These are phyloP conservation scores for Hordeum pubiflorum DNA, from an alignment of 202 grass and related monocot species.

Conservation along the genomic window DNA sequence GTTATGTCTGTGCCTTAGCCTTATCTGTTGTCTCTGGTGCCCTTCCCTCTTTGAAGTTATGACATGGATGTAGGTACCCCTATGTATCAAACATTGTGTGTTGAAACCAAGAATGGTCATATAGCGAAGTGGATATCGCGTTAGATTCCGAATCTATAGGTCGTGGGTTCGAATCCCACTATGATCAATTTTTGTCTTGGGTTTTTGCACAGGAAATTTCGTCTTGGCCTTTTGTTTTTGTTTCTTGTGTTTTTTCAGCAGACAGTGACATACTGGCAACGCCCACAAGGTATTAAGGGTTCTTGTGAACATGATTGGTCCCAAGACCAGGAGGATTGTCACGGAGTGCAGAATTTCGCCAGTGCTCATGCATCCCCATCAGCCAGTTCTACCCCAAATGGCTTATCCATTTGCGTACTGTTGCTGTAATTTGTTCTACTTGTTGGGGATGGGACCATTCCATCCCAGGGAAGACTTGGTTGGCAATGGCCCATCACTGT, in stretches of 20 bases:
- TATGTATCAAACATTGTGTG: neutral
- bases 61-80: neutral
- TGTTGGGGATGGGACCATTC: neutral
- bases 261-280: slow-evolving; percentile 8
- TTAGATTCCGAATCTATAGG: slow-evolving; percentile 99
- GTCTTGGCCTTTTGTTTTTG: neutral
- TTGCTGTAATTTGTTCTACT: neutral
- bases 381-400: neutral
- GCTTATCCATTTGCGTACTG: neutral
- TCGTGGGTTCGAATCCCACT: slow-evolving; percentile 99
- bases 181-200: slow-evolving; percentile 41
- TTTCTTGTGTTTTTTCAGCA: neutral
- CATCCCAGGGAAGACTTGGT: neutral
- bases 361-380: neutral
- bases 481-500: neutral
- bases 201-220: neutral
- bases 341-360: neutral
- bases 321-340: slow-evolving; percentile 8
- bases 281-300: neutral
- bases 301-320: slow-evolving; percentile 29
- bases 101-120: slow-evolving; percentile 42
- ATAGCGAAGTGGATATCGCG: slow-evolving; percentile 99
- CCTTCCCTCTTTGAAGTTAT: neutral
- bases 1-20: neutral
- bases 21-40: neutral